A percentile compares a stretch with the other conserved stretches of the same genome.
Evolutionary conservation across 345 rosid species (phyloP).

Genomic region (Hibiscus trionum): DNA sequence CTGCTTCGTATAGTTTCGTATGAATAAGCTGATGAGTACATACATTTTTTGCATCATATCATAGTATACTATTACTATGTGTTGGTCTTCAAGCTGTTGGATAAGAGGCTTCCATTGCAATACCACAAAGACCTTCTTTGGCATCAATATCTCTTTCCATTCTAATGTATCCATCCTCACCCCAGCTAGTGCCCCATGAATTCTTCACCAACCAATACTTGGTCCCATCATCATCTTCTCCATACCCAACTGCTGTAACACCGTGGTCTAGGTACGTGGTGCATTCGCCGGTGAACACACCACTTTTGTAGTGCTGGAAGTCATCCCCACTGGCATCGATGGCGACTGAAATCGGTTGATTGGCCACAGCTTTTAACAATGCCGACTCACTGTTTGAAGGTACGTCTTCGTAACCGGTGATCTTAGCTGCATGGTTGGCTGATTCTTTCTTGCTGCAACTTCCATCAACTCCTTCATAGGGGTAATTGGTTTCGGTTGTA

Average conservation of each 20-base stretch:
- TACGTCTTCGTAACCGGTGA: slow-evolving; percentile 13
- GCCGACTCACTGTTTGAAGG: slow-evolving; percentile 10
- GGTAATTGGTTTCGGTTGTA: slow-evolving; percentile 8
- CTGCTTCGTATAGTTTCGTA: background rate
- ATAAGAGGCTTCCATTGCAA: slow-evolving; percentile 15
- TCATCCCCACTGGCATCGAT: background rate
- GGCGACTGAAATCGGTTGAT: slow-evolving; percentile 6
- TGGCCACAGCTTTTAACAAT: slow-evolving; percentile 9
- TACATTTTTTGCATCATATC: background rate
- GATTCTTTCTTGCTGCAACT: slow-evolving; percentile 1
- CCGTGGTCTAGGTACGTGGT: slow-evolving; percentile 5
- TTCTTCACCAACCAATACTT: slow-evolving; percentile 17
- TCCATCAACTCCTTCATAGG: slow-evolving; percentile 9
- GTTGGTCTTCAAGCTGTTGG: slow-evolving; percentile 7
- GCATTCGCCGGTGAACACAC: slow-evolving; percentile 6
- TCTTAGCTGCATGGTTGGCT: background rate
- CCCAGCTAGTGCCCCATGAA: slow-evolving; percentile 16
- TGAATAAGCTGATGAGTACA: background rate
- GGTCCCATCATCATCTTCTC: background rate
- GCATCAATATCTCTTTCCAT: slow-evolving; percentile 5
- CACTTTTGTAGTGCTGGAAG: slow-evolving; percentile 8
- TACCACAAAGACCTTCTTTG: slow-evolving; percentile 13
- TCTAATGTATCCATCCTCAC: slow-evolving; percentile 12
- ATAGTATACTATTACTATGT: background rate
- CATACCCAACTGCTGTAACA: slow-evolving; percentile 12